phyloP scores from a whole-genome alignment of 2,329 filamentous ascomycete genomes.

The Hypoxylon sp. region DNA sequence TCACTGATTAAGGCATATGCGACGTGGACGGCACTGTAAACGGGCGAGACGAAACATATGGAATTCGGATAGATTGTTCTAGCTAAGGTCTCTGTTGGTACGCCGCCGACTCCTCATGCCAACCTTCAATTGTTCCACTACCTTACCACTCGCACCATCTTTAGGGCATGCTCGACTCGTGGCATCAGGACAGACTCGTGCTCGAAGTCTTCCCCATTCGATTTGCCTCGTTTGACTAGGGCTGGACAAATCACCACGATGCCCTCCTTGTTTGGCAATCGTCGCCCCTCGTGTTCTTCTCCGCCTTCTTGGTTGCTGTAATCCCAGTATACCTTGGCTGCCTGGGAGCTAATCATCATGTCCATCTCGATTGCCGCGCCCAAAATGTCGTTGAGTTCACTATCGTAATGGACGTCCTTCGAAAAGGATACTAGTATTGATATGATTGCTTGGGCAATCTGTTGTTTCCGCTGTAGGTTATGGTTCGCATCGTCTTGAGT shows the following conservation, averaged over 20 bases:
- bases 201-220: conserved; percentile 10
- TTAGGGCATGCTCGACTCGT: no score
- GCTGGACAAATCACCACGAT: conserved; percentile 1
- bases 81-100: no score
- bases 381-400: background rate
- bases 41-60: no score
- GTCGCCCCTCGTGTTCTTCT: background rate
- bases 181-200: background rate
- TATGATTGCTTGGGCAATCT: background rate
- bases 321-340: background rate
- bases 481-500: background rate
- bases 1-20: no score
- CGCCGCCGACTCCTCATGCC: no score
- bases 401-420: background rate
- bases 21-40: no score
- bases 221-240: conserved; percentile 9
- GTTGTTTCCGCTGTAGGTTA: background rate
- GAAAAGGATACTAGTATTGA: background rate
- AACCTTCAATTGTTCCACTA: no score
- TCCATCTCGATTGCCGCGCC: conserved; percentile 2
- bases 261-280: background rate
- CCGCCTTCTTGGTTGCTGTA: background rate
- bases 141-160: no score
- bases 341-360: conserved; percentile 5
- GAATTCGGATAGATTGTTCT: no score